Base-by-base conservation (phyloP, 495 filamentous ascomycete species). In the Xylaria flabelliformis region DNA sequence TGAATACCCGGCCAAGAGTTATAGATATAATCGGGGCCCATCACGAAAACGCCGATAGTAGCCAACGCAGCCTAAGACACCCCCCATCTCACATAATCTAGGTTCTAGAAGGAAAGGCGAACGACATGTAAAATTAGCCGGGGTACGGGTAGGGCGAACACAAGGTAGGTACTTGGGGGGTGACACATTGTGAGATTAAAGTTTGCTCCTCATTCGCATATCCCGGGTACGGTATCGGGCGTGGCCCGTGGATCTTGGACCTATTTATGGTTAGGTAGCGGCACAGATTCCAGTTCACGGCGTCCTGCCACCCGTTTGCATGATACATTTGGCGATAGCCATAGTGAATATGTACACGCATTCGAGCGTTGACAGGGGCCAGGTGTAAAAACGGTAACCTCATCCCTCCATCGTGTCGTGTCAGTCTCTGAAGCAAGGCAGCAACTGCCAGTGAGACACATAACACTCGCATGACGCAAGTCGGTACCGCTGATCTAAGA, bases 71-170 rank as follows among this genome's bases (percentile, higher is more conserved):
- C 76, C 15, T 74, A 72, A 51, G 76, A 76, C 61, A 17, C 24
- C 26, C 26, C 17, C 69, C 66, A 64, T 69, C 80, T 17, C 78
- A 82, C 70, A 78, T 82, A 63, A 76, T 87, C 53, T 73, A 75
- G 34, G 73, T 74, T 36, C 79, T 87, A 53, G 85, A 88, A 74
- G 80, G 79, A 36, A 84, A 85, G 77, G 85, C 82, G 50, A 85
- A 82, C 66, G 81, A 78, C 63, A 74, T 80, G 75, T 84, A 42
- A 63, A 24, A 56, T 17, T 53, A 21, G 50, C 50, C 21, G 72
- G 81, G 34, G 32, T 29, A 29, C 26, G 26, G 26, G 3, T 21
- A 39, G 34, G 67, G 6, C 24, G 17, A 65, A 64, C 36, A 39
- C 36, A 59, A 39, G 61, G 42, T 17, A 39, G 61, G 42, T 17